Percentiles rank a stretch among this genome's conserved stretches.
phyloP scores from a whole-genome alignment of 2,329 filamentous ascomycete genomes.

The Aspergillus latus region DNA sequence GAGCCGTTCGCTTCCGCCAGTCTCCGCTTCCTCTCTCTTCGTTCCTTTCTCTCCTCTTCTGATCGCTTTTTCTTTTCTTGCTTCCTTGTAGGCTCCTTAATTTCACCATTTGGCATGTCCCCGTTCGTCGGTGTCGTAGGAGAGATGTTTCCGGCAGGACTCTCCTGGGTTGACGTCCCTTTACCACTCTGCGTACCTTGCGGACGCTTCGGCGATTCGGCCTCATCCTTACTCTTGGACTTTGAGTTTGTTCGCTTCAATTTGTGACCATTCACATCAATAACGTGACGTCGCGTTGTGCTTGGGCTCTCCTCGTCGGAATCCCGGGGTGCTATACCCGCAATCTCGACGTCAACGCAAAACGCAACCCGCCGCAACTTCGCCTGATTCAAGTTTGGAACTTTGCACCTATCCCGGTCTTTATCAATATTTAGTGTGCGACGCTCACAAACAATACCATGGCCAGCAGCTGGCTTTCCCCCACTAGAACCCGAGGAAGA shows the following conservation, averaged over 20 bases:
- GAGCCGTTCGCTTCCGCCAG: conserved; percentile 85
- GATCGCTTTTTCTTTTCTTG: conserved; percentile 96
- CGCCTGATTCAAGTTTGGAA: conserved; percentile 74
- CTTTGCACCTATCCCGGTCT: conserved; percentile 72
- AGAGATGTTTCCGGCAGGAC: conserved; percentile 10
- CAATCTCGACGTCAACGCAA: conserved; percentile 96
- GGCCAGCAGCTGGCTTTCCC: conserved; percentile 52
- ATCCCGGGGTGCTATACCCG: conserved; percentile 80
- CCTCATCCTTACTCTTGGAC: conserved; percentile 69
- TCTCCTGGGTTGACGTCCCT: conserved; percentile 48
- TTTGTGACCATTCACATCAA: conserved; percentile 30
- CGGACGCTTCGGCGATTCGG: conserved; percentile 69
- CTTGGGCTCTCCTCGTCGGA: conserved; percentile 48
- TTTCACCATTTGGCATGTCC: conserved; percentile 28
- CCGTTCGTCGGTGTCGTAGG: conserved; percentile 27
- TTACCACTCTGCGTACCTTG: conserved; percentile 56
- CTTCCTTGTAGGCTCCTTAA: conserved; percentile 62
- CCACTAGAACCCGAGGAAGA: conserved; percentile 64
- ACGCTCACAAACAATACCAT: conserved; percentile 74
- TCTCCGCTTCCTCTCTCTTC: conserved; percentile 83
- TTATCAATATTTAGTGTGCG: conserved; percentile 81
- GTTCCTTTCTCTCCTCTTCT: conserved; percentile 86
- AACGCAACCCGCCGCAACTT: conserved; percentile 89
- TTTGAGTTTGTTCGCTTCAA: conserved; percentile 51
- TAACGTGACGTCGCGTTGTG: conserved; percentile 26